Evolutionary conservation across 2,329 filamentous ascomycete species (phyloP), one percentile per base, ranked within the genome.

Genomic region (Sphaerostilbella broomeana): DNA sequence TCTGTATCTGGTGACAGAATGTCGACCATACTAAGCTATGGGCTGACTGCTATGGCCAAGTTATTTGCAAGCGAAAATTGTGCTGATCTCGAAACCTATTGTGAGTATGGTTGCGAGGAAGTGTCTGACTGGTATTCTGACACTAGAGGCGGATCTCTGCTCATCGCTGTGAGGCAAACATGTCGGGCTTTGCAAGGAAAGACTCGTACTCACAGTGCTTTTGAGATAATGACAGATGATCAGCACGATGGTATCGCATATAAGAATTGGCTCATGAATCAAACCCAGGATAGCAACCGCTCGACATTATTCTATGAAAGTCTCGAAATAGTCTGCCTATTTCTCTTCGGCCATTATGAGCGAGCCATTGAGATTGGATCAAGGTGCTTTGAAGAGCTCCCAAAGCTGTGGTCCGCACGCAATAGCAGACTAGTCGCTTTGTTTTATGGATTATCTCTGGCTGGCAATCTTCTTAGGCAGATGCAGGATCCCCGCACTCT

Each of bases 181-280:
- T 75, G 72, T 35, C 75, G 82, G 34, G 81, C 85, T 16, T 61
- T 89, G 15, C 82, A 87, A 55, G 85, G 85, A 38, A 89, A 87
- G 58, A 89, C 85, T 0, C 60, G 61, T 9, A 61, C 61, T 3
- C 59, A 63, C 9, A 63, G 72, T 8, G 61, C 79, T 0, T 53
- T 67, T 0, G 65, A 72, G 13, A 68, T 88, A 9, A 73, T 89
- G 65, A 75, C 70, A 27, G 84, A 89, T 48, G 68, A 76, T n/a
- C 68, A 77, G 30, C 84, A 89, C 52, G 70, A 75, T 40, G 69
- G 75, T 2, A 48, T 57, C 2, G 57, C 60, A 2, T 83, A 82
- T 59, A 79, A 70, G 70, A 71, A 59, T 32, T 85, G 76, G 77
- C 62, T 72, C 37, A 62, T 44, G 53, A 64, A 56, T 25, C 73